Base-by-base conservation (phyloP, 1,284 basidiomycete species). In the Neolentinus lepideus region DNA sequence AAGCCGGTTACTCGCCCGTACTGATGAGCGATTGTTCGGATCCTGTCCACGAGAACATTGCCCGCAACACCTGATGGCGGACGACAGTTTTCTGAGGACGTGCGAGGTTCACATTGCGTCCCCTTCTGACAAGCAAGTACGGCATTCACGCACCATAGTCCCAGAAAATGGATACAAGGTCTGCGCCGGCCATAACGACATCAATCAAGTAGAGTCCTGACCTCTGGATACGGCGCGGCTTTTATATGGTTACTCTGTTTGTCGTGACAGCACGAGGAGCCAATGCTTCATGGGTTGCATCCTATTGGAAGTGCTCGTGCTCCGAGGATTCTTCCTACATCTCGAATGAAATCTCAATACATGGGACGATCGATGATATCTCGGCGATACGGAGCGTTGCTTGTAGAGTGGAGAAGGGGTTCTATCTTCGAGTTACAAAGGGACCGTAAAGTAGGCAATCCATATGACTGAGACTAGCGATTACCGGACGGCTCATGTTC, bases 161-260 rank as follows among this genome's bases (percentile, higher is more conserved):
- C 82, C 83, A 85, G 59, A 82, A 85, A 29, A 85, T 74, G 55
- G 77, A 79, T 45, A 82, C 79, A 48, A 72, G 67, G 22, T 69
- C 61, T 26, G 22, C 24, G 22, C 24, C 24, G 4, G 47, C 22
- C 47, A 50, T 50, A 29, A n/a, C 47, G 24, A 50, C 47, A 50
- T 50, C 21, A 50, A 25, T 26, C 12, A 16, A 50, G 47, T 26
- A 50, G 47, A 21, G 4, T 16, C 3, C 19, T 43, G 3, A 16
- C 8, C 16, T 21, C 4, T 8, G 38, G 38, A 43, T 43, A 16
- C 6, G 38, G 38, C 16, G 12, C 38, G 16, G 38, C 29, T 43
- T 21, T 43, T 43, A 43, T 43, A n/a, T 43, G n/a, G 38, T 31
- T 21, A 43, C 38, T 4, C n/a, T n/a, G 16, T 43, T 4, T n/a